Evolutionary conservation across 305 asterid species (phyloP).

Genomic region (Fraxinus nigra): DNA sequence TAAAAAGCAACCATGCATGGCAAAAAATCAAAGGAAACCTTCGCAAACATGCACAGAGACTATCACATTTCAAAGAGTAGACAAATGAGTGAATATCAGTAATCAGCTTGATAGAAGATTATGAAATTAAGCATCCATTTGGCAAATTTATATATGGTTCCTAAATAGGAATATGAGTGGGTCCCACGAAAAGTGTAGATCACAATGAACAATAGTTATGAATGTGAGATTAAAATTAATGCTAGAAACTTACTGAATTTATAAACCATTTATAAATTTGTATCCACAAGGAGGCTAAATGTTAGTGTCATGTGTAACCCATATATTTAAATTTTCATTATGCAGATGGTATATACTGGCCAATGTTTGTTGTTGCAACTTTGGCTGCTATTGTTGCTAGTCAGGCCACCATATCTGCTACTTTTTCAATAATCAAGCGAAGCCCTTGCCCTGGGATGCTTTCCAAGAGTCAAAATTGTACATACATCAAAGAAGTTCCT

Average conservation of each 20-base stretch:
- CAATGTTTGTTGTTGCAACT: conserved; percentile 77
- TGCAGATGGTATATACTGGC: conserved; percentile 87
- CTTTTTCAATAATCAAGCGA: conserved; percentile 91
- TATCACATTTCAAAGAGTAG: background rate
- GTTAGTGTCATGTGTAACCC: background rate
- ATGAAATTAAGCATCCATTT: background rate
- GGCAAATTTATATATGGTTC: too few relatives aligned
- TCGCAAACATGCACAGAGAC: background rate
- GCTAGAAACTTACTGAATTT: too few relatives aligned
- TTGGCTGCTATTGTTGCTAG: conserved; percentile 93
- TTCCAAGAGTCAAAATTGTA: conserved; percentile 89
- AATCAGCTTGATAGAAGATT: background rate
- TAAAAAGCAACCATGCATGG: background rate
- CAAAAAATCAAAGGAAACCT: background rate
- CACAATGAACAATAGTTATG: too few relatives aligned
- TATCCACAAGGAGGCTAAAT: background rate
- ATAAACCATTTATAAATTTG: too few relatives aligned
- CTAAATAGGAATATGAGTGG: too few relatives aligned
- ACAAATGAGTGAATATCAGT: background rate
- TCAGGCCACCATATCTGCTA: conserved; percentile 90
- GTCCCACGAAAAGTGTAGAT: too few relatives aligned
- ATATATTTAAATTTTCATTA: background rate
- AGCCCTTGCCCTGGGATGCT: conserved; percentile 87
- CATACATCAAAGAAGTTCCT: conserved; percentile 87
- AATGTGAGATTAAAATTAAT: too few relatives aligned